Evolutionary conservation across 805 yeast genomes (phyloP), one percentile per base, ranked within the genome.

Genomic region (Yarrowia porcina): DNA sequence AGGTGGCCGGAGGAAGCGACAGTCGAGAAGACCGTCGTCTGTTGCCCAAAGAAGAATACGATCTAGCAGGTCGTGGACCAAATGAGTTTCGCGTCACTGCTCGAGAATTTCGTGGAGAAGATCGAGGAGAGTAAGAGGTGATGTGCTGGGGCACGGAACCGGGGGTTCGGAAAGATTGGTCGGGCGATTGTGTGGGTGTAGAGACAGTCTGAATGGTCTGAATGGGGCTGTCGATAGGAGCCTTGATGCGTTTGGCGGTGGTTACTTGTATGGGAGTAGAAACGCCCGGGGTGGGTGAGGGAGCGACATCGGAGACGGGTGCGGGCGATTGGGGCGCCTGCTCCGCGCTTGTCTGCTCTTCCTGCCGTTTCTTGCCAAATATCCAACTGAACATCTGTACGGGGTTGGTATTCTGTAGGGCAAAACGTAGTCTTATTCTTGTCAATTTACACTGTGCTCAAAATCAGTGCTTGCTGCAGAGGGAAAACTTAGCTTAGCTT

Each of bases 331-430:
- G 32, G 7, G 59, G 12, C 12, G 30, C 32, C 21, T 15, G n/a
- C 18, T 33, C 57, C 15, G 30, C 6, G n/a, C 27, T n/a, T 6
- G 42, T 21, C 13, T n/a, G 32, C 44, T 52, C 59, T 1, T 23
- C 44, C 44, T 52, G 44, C 11, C 44, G 25, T 30, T 52, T 52
- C 17, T 36, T 52, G n/a, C 59, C 59, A 36, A 52, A 52, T 12
- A 52, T 15, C 59, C 59, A 52, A 35, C 59, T 52, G 59, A 52
- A 52, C 59, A 52, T 52, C 39, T 49, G 39, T 33, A 17, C n/a
- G 17, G 45, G 45, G 45, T 44, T 4, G 35, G 13, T 44, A 6
- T 21, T 30, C 10, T 33, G 10, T 20, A 13, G n/a, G 50, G 35
- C 21, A 6, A 27, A 27, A 15, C 7, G 21, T 17, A 13, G 28